Conservation (phyloP, 2,329 filamentous ascomycete genomes). For the Cercospora zeae-maydis region DNA sequence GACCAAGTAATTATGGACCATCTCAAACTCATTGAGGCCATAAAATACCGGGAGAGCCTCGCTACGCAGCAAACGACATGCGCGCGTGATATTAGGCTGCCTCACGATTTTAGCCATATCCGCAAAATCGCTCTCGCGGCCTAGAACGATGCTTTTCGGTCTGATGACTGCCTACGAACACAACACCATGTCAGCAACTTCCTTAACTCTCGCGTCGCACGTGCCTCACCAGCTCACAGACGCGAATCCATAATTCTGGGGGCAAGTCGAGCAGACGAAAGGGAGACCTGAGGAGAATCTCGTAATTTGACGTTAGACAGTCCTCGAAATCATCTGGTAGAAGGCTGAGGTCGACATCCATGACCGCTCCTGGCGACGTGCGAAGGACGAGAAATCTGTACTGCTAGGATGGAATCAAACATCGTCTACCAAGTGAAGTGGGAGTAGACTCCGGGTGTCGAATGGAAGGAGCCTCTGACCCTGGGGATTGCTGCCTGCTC, state of each 20-base stretch:
- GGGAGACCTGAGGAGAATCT: slow-evolving; percentile 9
- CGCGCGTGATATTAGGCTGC: slow-evolving; percentile 20
- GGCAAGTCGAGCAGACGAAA: slow-evolving; percentile 26
- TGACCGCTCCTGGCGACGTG: neutral
- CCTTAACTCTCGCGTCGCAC: neutral
- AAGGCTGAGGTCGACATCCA: slow-evolving; percentile 14
- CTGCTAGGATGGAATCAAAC: neutral
- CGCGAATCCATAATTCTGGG: slow-evolving; percentile 17
- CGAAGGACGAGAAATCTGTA: neutral
- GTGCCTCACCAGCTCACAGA: slow-evolving; percentile 11
- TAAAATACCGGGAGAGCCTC: slow-evolving; percentile 21
- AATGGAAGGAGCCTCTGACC: neutral
- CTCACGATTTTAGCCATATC: slow-evolving; percentile 9
- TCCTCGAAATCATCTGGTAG: slow-evolving; percentile 16
- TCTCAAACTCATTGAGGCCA: slow-evolving; percentile 15
- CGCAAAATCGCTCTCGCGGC: slow-evolving; percentile 8
- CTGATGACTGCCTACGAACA: slow-evolving; percentile 13
- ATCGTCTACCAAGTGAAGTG: neutral
- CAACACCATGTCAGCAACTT: neutral
- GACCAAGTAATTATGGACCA: slow-evolving; percentile 13
- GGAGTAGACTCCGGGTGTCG: too few relatives aligned
- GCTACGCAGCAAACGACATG: slow-evolving; percentile 13
- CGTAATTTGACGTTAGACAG: slow-evolving; percentile 4
- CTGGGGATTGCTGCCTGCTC: neutral
- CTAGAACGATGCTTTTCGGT: slow-evolving; percentile 9